Evolutionary conservation across 495 filamentous ascomycete species (phyloP), one percentile per base, ranked within the genome.

Genomic region (Tuber borchii): DNA sequence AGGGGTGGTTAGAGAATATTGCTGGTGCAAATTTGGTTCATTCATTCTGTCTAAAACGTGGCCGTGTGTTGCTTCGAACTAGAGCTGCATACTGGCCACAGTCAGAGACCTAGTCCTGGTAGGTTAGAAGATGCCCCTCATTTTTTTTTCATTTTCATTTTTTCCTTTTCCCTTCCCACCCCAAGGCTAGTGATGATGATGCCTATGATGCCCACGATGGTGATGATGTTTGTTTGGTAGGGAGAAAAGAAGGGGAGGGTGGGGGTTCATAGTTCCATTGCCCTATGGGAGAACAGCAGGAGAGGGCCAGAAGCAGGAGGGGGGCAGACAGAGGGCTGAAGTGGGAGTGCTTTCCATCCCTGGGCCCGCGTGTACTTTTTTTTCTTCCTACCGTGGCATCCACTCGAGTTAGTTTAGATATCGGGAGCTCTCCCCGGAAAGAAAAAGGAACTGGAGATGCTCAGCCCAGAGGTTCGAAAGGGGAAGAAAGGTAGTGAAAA

Each of bases 401-500:
- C 56, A 65, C 56, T 31, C 26, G 56, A 65, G 56, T 8, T 65
- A 65, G 56, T 65, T 65, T 65, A 65, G 56, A 34, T 65, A 65
- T 65, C 26, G 56, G 26, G 56, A 31, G 56, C 26, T 65, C 26
- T 34, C 26, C n/a, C 56, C 26, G 34, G 26, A 34, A 34, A 65
- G 56, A 65, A 65, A 65, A 65, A 65, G 56, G 56, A 31, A 65
- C 56, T 65, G 56, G 56, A 65, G 56, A 65, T 65, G 56, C 31
- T 65, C 56, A 65, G 26, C 56, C 56, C 56, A 2, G 56, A 65
- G 56, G 26, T 65, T 65, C 2, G 10, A 31, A 61, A 61, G 51
- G n/a, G 51, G 56, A 65, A 65, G 56, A 65, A 65, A 65, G 56
- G 26, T 34, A 34, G 56, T 65, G 19, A 65, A 61, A 19, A 65